Conservation (phyloP, 1,284 basidiomycete species). For the Ceraceosorus guamensis region DNA sequence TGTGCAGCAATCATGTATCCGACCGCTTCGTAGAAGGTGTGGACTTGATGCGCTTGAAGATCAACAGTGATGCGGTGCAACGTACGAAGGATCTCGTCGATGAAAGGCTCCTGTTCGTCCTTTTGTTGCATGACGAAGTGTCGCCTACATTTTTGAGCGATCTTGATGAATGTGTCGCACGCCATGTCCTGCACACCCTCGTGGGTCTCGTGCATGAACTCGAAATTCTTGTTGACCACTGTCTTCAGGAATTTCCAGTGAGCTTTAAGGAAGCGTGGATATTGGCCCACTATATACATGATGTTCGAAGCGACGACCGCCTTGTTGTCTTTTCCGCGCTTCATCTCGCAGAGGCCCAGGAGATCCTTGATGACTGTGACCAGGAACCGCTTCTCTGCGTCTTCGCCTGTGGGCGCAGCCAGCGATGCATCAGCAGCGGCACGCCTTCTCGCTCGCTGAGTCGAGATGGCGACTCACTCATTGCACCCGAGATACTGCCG, state of each 20-base stretch:
- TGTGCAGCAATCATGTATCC: slow-evolving; percentile 99
- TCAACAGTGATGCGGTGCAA: slow-evolving; percentile 93
- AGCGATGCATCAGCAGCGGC: background rate
- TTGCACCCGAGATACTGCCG: slow-evolving; percentile 96
- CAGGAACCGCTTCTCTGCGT: slow-evolving; percentile 68
- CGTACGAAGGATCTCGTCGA: slow-evolving; percentile 90
- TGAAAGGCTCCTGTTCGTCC: slow-evolving; percentile 93
- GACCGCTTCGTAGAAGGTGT: slow-evolving; percentile 67
- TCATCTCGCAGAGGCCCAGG: slow-evolving; percentile 92
- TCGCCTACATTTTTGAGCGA: slow-evolving; percentile 93
- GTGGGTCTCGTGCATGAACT: slow-evolving; percentile 99
- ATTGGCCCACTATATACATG: slow-evolving; percentile 99
- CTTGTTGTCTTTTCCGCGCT: slow-evolving; percentile 99
- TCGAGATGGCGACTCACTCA: slow-evolving; percentile 63
- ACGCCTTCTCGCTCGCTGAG: too few relatives aligned
- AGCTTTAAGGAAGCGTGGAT: slow-evolving; percentile 97
- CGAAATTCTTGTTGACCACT: slow-evolving; percentile 98
- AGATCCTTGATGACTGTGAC: slow-evolving; percentile 99
- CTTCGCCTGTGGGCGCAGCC: background rate
- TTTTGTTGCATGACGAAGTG: slow-evolving; percentile 99
- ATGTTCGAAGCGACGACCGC: slow-evolving; percentile 99
- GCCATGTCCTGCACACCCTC: slow-evolving; percentile 99
- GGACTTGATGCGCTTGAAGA: slow-evolving; percentile 79
- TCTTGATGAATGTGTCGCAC: slow-evolving; percentile 99
- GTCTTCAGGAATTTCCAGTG: slow-evolving; percentile 99